These are phyloP conservation scores for Blastomyces silverae DNA, from an alignment of 2,329 filamentous ascomycete genomes.

Conservation along the genomic window DNA sequence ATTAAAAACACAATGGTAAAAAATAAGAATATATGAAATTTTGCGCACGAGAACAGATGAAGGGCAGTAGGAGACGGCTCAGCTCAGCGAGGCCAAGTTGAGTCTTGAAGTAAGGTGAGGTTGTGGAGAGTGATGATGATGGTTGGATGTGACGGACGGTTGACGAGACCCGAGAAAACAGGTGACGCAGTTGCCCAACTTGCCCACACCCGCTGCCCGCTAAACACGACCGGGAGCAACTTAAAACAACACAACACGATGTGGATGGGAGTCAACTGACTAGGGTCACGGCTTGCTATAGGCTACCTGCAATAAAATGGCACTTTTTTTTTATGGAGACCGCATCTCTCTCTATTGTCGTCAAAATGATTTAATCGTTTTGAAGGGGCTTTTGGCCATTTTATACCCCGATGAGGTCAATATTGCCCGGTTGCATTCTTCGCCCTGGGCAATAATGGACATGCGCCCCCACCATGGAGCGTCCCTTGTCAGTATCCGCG, in stretches of 20 bases:
- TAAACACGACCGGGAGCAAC: not conserved
- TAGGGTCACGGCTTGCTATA: not conserved
- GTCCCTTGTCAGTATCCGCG: not conserved
- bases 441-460: not conserved
- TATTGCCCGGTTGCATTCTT: not conserved
- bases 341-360: not conserved
- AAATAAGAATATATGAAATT: not conserved
- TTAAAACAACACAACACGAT: not conserved
- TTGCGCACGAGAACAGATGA: not conserved
- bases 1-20: not conserved
- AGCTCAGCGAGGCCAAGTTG: not conserved
- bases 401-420: not conserved
- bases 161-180: not conserved
- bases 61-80: not conserved
- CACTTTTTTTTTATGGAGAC: not conserved
- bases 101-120: not conserved
- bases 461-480: not conserved
- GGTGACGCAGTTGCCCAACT: not conserved
- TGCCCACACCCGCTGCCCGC: not conserved
- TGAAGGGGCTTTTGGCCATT: not conserved
- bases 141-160: not conserved
- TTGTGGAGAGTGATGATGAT: not conserved
- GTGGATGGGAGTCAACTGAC: conserved; percentile 5
- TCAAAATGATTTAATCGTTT: not conserved
- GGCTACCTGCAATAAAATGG: not conserved